Evolutionary conservation across 768 basidiomycete genomes (phyloP).

Genomic region (Pleurotus djamor): DNA sequence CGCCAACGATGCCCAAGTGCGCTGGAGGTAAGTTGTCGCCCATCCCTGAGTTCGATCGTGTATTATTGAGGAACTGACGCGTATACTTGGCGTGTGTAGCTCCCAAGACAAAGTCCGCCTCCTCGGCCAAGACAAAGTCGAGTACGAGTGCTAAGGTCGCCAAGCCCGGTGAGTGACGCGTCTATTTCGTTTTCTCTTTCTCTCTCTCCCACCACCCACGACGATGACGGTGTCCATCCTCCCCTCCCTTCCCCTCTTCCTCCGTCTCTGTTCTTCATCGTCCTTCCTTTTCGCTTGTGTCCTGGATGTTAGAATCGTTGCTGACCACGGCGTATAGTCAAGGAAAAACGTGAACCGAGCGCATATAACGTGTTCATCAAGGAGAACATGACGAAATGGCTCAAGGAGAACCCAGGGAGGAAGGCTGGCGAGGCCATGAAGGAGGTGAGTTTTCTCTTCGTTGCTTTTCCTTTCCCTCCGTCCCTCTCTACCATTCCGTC

Average conservation of each 20-base stretch:
- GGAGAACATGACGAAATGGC: conserved; percentile 56
- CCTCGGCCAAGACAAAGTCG: not conserved
- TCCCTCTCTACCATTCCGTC: not conserved
- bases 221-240: no score
- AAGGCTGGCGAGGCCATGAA: conserved; percentile 53
- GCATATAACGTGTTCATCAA: conserved; percentile 61
- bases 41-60: not conserved
- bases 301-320: no score
- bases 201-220: no score
- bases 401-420: conserved; percentile 45
- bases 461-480: not conserved
- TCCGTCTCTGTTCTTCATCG: not conserved
- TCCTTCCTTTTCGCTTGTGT: not conserved
- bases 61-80: no score
- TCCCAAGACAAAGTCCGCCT: conserved; percentile 7
- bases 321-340: not conserved
- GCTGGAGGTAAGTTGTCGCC: not conserved
- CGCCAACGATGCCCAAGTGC: not conserved
- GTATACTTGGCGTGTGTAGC: not conserved
- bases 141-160: not conserved
- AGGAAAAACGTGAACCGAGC: conserved; percentile 49
- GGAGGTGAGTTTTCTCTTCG: conserved; percentile 27
- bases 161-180: not conserved
- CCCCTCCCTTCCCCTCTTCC: no score
- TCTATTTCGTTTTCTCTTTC: not conserved